A percentile compares a stretch with the other conserved stretches of the same genome.
Conservation (phyloP, 1,139 yeast genomes). For the Yamadazyma siamensis region DNA sequence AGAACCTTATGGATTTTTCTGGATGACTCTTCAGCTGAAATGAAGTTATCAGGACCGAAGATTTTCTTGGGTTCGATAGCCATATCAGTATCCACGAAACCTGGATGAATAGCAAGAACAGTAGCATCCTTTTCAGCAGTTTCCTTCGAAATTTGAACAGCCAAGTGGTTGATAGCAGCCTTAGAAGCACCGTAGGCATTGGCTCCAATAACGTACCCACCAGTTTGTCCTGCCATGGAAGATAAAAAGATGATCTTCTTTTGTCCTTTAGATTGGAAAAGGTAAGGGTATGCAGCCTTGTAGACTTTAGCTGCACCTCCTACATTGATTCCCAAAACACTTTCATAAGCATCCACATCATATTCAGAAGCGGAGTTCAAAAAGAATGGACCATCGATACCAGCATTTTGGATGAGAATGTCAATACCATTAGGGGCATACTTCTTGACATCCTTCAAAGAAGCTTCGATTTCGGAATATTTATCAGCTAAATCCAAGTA, state of each 20-base stretch:
- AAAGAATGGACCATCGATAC: constrained; percentile 3
- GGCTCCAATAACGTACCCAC: constrained; percentile 2
- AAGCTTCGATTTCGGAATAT: constrained; percentile 6
- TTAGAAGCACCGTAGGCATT: constrained; percentile 15
- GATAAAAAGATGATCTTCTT: constrained; percentile 10
- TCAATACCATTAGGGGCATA: constrained; percentile 13
- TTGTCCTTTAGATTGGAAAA: constrained; percentile 7
- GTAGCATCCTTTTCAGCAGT: constrained; percentile 5
- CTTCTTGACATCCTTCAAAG: constrained; percentile 7
- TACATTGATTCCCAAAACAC: constrained; percentile 8
- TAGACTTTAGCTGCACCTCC: constrained; percentile 12
- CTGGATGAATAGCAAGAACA: constrained; percentile 10
- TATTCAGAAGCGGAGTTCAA: constrained; percentile 4
- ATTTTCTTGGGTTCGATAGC: constrained; percentile 4
- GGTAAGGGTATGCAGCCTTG: constrained; percentile 10
- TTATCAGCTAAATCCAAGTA: constrained; percentile 7
- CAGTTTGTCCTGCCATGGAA: constrained; percentile 6
- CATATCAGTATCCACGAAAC: constrained; percentile 11
- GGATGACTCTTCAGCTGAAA: constrained; percentile 1
- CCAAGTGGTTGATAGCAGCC: constrained; percentile 12
- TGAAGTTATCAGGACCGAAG: constrained; percentile 2
- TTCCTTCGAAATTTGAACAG: constrained; percentile 9
- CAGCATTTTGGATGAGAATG: constrained; percentile 11
- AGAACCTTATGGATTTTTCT: background rate
- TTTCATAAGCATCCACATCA: constrained; percentile 8